Percentiles rank a stretch among this genome's conserved stretches.
Evolutionary conservation across 164 flowering plant species (phyloP).

Genomic region (Aristolochia contorta): DNA sequence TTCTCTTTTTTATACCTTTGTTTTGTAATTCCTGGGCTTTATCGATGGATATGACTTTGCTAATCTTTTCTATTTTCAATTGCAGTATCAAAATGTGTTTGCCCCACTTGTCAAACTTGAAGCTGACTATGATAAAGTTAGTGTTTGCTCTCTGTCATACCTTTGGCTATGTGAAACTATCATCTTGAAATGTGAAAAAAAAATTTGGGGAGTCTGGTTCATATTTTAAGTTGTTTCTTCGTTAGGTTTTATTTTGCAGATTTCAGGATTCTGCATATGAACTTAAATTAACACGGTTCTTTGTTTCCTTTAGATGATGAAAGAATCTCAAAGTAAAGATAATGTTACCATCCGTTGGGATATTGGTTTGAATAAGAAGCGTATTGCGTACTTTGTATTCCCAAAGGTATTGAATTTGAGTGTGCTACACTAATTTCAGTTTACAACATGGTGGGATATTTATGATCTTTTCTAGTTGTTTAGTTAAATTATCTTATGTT

Average conservation of each 20-base stretch:
- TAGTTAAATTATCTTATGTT: no score
- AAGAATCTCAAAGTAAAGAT: conserved; percentile 99
- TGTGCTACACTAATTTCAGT: neutral
- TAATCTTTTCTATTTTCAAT: conserved; percentile 6
- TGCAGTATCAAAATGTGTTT: conserved; percentile 99
- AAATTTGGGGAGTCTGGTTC: neutral
- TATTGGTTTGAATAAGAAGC: conserved; percentile 97
- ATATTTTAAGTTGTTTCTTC: neutral
- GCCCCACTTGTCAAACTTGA: conserved; percentile 99
- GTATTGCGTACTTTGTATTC: conserved; percentile 92
- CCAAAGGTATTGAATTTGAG: conserved; percentile 65
- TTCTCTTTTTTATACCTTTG: no score
- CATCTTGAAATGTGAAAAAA: neutral
- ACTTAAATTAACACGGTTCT: no score
- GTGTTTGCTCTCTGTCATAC: conserved; percentile 3
- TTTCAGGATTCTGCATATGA: no score
- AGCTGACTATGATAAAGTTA: conserved; percentile 97
- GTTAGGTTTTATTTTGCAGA: neutral
- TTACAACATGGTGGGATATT: no score
- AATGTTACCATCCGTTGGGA: conserved; percentile 95
- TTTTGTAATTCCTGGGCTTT: no score
- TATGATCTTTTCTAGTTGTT: no score
- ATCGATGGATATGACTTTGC: neutral
- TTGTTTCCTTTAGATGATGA: conserved; percentile 72
- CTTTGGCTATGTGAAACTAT: neutral